phyloP scores from a whole-genome alignment of 148 eudicot genomes.

The Vaccinium macrocarpon region DNA sequence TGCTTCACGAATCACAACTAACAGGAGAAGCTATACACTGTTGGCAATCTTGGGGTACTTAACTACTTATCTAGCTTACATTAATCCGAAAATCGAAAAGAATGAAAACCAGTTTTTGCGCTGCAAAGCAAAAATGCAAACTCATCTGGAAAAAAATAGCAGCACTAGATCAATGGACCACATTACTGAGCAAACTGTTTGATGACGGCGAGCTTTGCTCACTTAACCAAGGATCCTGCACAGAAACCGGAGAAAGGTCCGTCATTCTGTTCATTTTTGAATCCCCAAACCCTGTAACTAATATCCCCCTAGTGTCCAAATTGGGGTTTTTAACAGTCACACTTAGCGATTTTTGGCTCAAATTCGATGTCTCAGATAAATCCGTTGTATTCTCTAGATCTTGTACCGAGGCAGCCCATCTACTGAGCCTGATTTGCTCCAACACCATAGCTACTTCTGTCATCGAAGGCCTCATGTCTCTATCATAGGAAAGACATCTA shows the following conservation, averaged over 20 bases:
- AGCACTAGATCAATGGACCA: conserved; percentile 1
- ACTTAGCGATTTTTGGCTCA: conserved; percentile 20
- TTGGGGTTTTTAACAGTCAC: conserved; percentile 3
- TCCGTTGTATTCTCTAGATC: background rate
- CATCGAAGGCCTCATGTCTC: conserved; percentile 57
- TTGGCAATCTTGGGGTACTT: background rate
- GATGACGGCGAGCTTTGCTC: conserved; percentile 45
- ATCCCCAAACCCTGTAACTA: background rate
- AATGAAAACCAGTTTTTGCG: background rate
- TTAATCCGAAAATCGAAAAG: background rate
- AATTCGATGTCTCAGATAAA: conserved; percentile 24
- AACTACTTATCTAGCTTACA: background rate
- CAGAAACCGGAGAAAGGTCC: conserved; percentile 23
- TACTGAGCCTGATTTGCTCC: conserved; percentile 40
- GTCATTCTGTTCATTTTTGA: background rate
- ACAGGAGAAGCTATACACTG: background rate
- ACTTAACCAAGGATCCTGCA: conserved; percentile 32
- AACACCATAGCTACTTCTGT: conserved; percentile 46
- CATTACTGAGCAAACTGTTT: conserved; percentile 30
- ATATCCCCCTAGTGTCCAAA: conserved; percentile 3
- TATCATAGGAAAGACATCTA: conserved; percentile 44
- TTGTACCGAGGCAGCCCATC: conserved; percentile 13
- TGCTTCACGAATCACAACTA: background rate
- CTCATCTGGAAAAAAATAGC: background rate
- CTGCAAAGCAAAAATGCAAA: background rate